Evolutionary conservation across 2,329 filamentous ascomycete genomes (phyloP).

Genomic region (Tolypocladium tropicale): DNA sequence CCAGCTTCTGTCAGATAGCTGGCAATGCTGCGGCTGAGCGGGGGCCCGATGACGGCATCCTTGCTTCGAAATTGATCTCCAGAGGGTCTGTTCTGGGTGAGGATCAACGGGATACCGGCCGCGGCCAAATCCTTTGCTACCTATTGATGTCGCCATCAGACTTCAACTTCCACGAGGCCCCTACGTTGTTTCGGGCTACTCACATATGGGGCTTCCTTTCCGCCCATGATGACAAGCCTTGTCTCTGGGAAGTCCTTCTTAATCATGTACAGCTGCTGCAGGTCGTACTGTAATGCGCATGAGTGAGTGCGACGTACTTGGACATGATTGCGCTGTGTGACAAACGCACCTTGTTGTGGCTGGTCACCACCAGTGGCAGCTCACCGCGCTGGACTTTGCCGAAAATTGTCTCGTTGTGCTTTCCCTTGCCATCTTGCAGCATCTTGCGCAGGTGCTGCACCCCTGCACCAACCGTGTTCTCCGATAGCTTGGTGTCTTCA

Average conservation of each 20-base stretch:
- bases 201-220: neutral
- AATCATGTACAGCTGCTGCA: neutral
- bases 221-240: neutral
- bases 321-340: constrained; percentile 18
- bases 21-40: constrained; percentile 27
- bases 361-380: constrained; percentile 28
- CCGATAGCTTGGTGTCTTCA: constrained; percentile 18
- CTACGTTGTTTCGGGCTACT: neutral
- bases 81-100: neutral
- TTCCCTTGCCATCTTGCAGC: constrained; percentile 20
- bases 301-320: neutral
- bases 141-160: neutral
- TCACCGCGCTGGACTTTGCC: constrained; percentile 24
- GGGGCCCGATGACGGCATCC: constrained; percentile 26
- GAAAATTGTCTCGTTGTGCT: constrained; percentile 23
- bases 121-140: neutral
- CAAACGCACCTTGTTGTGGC: constrained; percentile 27
- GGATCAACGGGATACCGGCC: neutral
- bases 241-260: neutral
- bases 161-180: neutral
- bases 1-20: constrained; percentile 28
- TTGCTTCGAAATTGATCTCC: neutral
- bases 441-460: constrained; percentile 25
- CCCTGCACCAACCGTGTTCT: constrained; percentile 12
- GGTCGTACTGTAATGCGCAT: neutral